Evolutionary conservation across 441 rosid genomes (phyloP).

Genomic region (Gossypium aridum): DNA sequence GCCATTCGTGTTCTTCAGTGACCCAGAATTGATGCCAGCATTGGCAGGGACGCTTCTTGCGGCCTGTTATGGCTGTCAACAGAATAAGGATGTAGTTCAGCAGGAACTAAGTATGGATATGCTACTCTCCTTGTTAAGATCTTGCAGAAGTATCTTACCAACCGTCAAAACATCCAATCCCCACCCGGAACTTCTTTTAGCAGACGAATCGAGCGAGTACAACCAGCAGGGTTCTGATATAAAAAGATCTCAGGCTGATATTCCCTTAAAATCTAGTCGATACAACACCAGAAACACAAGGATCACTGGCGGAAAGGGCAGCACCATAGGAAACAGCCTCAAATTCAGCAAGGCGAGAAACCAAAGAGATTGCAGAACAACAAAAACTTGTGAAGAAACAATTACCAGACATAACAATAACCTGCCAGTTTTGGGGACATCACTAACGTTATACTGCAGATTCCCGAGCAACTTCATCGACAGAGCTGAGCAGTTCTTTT

Average conservation of each 20-base stretch:
- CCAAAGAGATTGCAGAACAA: constrained; percentile 42
- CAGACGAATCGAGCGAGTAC: constrained; percentile 32
- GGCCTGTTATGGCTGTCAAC: constrained; percentile 68
- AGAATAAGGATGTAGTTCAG: constrained; percentile 60
- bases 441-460: constrained; percentile 45
- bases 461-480: constrained; percentile 56
- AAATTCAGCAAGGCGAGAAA: constrained; percentile 44
- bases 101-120: constrained; percentile 73
- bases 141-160: constrained; percentile 47
- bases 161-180: constrained; percentile 22
- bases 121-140: constrained; percentile 59
- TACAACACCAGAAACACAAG: constrained; percentile 28
- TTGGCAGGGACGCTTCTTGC: constrained; percentile 61
- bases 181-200: constrained; percentile 21
- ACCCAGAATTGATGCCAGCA: constrained; percentile 66
- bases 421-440: constrained; percentile 27
- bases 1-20: constrained; percentile 74
- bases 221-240: constrained; percentile 39
- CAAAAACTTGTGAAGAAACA: constrained; percentile 42
- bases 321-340: constrained; percentile 28
- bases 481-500: constrained; percentile 60
- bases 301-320: constrained; percentile 29
- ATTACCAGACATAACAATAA: constrained; percentile 21
- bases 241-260: constrained; percentile 39
- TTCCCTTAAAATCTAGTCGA: constrained; percentile 34